Evolutionary conservation across 805 yeast genomes (phyloP).

Genomic region (Wickerhamomyces canadensis): DNA sequence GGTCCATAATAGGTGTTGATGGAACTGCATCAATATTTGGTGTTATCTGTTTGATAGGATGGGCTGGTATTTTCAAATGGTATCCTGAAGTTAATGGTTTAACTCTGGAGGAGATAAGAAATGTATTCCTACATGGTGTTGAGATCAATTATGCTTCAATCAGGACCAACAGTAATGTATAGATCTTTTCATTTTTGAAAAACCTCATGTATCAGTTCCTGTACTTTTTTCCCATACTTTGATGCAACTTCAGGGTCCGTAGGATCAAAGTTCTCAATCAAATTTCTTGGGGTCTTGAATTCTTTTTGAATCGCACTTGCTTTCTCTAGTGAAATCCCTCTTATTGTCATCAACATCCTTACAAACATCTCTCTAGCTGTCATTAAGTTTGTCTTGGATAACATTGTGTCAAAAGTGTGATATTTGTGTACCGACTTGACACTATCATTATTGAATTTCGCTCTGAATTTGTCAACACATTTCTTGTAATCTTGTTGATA

Average conservation of each 20-base stretch:
- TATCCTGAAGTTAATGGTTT: slow-evolving; percentile 43
- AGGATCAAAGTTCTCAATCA: slow-evolving; percentile 44
- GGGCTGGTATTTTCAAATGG: slow-evolving; percentile 34
- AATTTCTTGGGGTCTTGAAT: slow-evolving; percentile 62
- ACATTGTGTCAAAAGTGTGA: slow-evolving; percentile 54
- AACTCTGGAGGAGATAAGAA: slow-evolving; percentile 36
- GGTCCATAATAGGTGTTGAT: slow-evolving; percentile 23
- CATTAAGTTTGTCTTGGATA: slow-evolving; percentile 64
- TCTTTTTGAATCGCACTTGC: slow-evolving; percentile 70
- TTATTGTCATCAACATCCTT: slow-evolving; percentile 68
- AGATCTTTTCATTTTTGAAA: slow-evolving; percentile 4
- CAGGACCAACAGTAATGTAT: neutral
- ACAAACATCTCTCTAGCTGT: slow-evolving; percentile 75
- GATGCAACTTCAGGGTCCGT: slow-evolving; percentile 15
- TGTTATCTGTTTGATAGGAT: slow-evolving; percentile 26
- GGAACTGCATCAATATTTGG: slow-evolving; percentile 32
- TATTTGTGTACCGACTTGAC: slow-evolving; percentile 40
- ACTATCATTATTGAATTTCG: slow-evolving; percentile 33
- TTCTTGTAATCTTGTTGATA: slow-evolving; percentile 46
- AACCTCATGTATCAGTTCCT: slow-evolving; percentile 15
- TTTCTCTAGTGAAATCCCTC: slow-evolving; percentile 80
- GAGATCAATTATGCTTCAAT: slow-evolving; percentile 27
- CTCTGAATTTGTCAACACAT: slow-evolving; percentile 37
- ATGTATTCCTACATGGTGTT: slow-evolving; percentile 34
- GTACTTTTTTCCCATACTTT: slow-evolving; percentile 28